Evolutionary conservation across 2,329 filamentous ascomycete genomes (phyloP).

Genomic region (Diaporthe sp.): DNA sequence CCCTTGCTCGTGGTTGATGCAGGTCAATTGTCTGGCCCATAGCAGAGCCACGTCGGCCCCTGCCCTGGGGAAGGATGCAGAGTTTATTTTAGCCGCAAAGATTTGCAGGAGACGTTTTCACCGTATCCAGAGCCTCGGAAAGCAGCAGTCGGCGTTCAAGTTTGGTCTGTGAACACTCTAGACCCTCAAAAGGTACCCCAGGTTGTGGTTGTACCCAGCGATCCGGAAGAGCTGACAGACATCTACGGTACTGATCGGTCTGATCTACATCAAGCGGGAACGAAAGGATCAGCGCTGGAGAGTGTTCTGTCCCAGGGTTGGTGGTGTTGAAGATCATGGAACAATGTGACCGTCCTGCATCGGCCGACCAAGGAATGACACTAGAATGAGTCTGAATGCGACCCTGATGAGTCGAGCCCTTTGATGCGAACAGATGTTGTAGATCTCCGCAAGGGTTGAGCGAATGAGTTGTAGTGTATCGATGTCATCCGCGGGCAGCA

Average conservation of each 20-base stretch:
- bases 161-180: background rate
- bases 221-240: background rate
- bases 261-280: conserved; percentile 14
- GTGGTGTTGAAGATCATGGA: conserved; percentile 31
- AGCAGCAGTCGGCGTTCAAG: background rate
- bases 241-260: background rate
- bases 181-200: background rate
- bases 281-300: background rate
- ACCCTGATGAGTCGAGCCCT: conserved; percentile 20
- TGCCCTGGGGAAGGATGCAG: background rate
- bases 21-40: conserved; percentile 14
- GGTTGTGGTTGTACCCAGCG: background rate
- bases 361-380: background rate
- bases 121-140: conserved; percentile 20
- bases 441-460: conserved; percentile 10
- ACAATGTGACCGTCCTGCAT: conserved; percentile 27
- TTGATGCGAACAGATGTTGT: conserved; percentile 15
- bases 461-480: background rate
- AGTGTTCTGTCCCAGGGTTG: background rate
- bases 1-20: conserved; percentile 19
- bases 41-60: conserved; percentile 4
- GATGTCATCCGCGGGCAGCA: conserved; percentile 2
- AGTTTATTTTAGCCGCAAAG: conserved; percentile 33
- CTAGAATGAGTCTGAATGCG: conserved; percentile 2
- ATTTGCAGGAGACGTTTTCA: conserved; percentile 1